These are phyloP conservation scores for Rutidosis leptorrhynchoides DNA, from an alignment of 129 eudicot genomes.

Conservation along the genomic window DNA sequence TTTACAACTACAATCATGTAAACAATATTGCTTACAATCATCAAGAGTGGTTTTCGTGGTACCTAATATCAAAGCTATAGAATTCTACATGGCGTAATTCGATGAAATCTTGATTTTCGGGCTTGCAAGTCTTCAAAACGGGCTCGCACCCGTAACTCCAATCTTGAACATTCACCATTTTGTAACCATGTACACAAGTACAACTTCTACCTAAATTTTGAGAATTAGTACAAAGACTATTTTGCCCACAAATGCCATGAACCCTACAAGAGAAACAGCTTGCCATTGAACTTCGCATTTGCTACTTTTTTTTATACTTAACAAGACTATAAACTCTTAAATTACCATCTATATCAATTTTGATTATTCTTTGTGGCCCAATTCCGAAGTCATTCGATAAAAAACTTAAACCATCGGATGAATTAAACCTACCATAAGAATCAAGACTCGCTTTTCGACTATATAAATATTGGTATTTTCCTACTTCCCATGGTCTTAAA, in stretches of 20 bases:
- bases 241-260: conserved; percentile 45
- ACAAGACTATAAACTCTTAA: conserved; percentile 37
- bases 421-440: conserved; percentile 32
- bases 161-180: conserved; percentile 36
- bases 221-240: conserved; percentile 33
- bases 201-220: conserved; percentile 29
- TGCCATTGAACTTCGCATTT: conserved; percentile 44
- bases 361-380: conserved; percentile 35
- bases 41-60: conserved; percentile 22
- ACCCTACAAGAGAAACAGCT: conserved; percentile 33
- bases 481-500: conserved; percentile 19
- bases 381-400: conserved; percentile 30
- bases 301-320: neutral
- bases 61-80: conserved; percentile 18
- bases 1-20: conserved; percentile 27
- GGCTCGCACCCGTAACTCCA: conserved; percentile 47
- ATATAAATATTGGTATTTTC: conserved; percentile 21
- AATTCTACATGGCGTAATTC: conserved; percentile 22
- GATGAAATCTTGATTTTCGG: conserved; percentile 18
- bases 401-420: conserved; percentile 29
- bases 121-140: conserved; percentile 18
- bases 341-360: conserved; percentile 44
- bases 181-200: conserved; percentile 43
- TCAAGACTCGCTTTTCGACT: conserved; percentile 26
- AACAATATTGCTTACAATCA: conserved; percentile 29